Conservation (phyloP, 163 green algal genomes). For the Scenedesmus sp. region DNA sequence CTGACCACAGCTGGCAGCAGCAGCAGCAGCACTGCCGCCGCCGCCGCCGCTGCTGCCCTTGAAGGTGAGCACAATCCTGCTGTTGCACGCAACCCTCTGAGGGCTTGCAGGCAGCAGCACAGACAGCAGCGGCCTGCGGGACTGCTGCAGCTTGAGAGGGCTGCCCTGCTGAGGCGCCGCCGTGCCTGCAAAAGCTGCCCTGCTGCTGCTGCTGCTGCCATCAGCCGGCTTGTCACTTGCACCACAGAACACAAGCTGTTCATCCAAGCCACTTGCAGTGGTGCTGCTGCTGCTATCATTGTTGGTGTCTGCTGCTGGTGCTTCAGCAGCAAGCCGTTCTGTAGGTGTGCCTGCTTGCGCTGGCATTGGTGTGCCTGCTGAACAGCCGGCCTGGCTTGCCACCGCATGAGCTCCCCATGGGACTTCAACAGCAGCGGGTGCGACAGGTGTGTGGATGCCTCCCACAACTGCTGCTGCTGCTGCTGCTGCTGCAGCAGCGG, state of each 20-base stretch:
- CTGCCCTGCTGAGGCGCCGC: not conserved
- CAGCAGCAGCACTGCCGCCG: not conserved
- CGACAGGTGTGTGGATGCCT: not conserved
- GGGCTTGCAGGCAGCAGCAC: conserved; percentile 12
- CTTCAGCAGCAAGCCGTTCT: too few species aligned
- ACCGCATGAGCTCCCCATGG: too few species aligned
- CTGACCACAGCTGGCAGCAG: not conserved
- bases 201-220: not conserved
- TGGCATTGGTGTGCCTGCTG: too few species aligned
- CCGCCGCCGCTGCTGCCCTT: not conserved
- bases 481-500: not conserved
- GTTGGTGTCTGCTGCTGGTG: too few species aligned
- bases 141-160: not conserved
- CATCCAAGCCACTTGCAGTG: not conserved
- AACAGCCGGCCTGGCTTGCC: too few species aligned
- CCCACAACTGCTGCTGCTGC: not conserved
- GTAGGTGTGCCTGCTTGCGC: not conserved
- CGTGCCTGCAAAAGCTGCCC: not conserved
- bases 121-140: not conserved
- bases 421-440: too few species aligned
- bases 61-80: not conserved
- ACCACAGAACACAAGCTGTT: too few species aligned
- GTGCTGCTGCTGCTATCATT: not conserved
- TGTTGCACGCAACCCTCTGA: not conserved
- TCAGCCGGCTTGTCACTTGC: not conserved